Conservation (phyloP, 1,284 basidiomycete genomes). For the Mycena sp. region DNA sequence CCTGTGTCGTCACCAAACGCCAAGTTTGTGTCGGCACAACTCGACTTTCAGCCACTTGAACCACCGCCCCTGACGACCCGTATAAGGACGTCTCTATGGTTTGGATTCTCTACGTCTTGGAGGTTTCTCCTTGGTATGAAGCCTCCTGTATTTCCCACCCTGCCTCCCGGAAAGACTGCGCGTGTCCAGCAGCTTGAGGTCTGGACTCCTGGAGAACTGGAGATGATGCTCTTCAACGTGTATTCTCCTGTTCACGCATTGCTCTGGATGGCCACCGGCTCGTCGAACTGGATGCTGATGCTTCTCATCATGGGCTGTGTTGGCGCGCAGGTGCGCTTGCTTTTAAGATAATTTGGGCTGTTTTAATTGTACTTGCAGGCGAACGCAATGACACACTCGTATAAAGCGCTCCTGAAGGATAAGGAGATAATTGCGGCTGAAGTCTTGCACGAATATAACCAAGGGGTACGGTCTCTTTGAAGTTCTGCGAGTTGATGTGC, state of each 20-base stretch:
- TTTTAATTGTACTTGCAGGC: constrained; percentile 47
- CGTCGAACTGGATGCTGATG: constrained; percentile 80
- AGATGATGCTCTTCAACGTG: constrained; percentile 72
- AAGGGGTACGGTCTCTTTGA: constrained; percentile 59
- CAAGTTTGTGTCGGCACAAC: constrained; percentile 65
- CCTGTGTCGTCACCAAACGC: constrained; percentile 75
- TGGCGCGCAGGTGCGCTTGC: constrained; percentile 63
- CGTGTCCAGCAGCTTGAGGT: constrained; percentile 78
- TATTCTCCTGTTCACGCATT: constrained; percentile 82
- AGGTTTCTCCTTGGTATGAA: constrained; percentile 75
- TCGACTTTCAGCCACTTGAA: constrained; percentile 54
- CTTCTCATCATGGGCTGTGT: constrained; percentile 70
- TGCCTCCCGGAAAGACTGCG: constrained; percentile 53
- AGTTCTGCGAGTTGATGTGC: background rate
- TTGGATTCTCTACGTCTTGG: constrained; percentile 60
- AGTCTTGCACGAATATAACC: constrained; percentile 88
- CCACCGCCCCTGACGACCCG: constrained; percentile 48
- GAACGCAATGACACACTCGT: constrained; percentile 61
- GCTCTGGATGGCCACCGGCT: constrained; percentile 75
- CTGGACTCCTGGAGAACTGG: constrained; percentile 81
- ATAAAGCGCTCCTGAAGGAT: constrained; percentile 76
- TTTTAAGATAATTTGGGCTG: constrained; percentile 5
- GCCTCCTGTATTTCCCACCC: constrained; percentile 54
- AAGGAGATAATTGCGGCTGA: constrained; percentile 79
- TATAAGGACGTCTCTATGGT: constrained; percentile 53